Percentiles rank a stretch among this genome's conserved stretches.
phyloP scores from a whole-genome alignment of 192 early-diverging fungal species.

The Backusella circina region DNA sequence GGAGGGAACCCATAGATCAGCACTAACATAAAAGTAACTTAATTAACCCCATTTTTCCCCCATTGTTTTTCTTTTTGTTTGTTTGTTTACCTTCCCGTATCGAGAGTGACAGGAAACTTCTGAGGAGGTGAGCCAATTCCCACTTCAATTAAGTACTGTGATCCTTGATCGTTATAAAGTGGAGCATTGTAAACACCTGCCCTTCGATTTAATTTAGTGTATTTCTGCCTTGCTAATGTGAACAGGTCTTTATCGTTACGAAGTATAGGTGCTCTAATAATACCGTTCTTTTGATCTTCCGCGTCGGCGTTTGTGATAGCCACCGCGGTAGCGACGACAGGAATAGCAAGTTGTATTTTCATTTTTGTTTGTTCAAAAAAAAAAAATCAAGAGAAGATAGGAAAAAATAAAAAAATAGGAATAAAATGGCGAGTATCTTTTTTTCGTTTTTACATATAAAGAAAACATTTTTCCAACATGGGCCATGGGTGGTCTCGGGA shows the following conservation, averaged over 20 bases:
- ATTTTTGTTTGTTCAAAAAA: background rate
- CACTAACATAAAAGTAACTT: slow-evolving; percentile 14
- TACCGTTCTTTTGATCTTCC: background rate
- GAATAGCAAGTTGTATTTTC: background rate
- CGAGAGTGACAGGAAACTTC: slow-evolving; percentile 27
- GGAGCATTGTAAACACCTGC: background rate
- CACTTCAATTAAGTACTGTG: slow-evolving; percentile 33
- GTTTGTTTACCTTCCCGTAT: slow-evolving; percentile 32
- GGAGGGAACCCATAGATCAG: slow-evolving; percentile 35
- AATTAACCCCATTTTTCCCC: background rate
- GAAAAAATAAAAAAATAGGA: background rate
- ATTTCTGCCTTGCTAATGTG: slow-evolving; percentile 2
- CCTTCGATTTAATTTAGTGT: slow-evolving; percentile 2
- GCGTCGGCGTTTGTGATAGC: background rate
- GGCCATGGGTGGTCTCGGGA: background rate
- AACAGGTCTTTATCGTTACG: slow-evolving; percentile 3
- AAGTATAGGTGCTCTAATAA: slow-evolving; percentile 26
- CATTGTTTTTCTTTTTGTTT: background rate
- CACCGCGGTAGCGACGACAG: background rate
- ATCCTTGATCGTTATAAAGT: slow-evolving; percentile 33
- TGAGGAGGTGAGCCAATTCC: slow-evolving; percentile 27
- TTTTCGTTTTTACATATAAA: background rate
- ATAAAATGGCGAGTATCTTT: background rate
- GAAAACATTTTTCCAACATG: background rate
- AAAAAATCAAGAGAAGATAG: background rate